A percentile compares a stretch with the other conserved stretches of the same genome.
phyloP scores from a whole-genome alignment of 1,139 yeast genomes.

The Sugiyamaella japonica region DNA sequence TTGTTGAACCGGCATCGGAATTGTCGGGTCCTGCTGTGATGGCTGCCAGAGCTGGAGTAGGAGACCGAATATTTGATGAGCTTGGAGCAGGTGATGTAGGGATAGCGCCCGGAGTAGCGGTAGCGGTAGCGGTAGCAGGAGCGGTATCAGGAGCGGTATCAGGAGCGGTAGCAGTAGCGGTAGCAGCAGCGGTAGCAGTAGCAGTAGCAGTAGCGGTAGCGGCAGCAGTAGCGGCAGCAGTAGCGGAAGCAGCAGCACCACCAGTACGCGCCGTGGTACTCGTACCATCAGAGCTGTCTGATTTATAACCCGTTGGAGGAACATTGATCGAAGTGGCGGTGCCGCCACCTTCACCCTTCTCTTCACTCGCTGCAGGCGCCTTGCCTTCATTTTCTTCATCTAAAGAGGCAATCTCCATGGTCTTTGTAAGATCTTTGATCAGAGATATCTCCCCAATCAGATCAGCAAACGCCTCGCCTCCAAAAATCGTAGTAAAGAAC shows the following conservation, averaged over 20 bases:
- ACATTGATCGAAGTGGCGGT: too few relatives aligned
- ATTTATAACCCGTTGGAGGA: slow-evolving; percentile 10
- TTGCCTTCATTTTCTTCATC: slow-evolving; percentile 72
- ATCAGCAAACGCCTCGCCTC: slow-evolving; percentile 87
- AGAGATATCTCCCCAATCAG: slow-evolving; percentile 91
- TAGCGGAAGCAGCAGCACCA: slow-evolving; percentile 12
- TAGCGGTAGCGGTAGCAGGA: slow-evolving; percentile 8
- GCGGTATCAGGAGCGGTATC: neutral
- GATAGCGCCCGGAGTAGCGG: slow-evolving; percentile 3
- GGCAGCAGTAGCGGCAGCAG: slow-evolving; percentile 12
- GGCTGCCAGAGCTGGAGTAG: slow-evolving; percentile 5
- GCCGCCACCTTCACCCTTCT: slow-evolving; percentile 15
- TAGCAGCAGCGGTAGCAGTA: neutral
- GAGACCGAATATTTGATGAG: neutral
- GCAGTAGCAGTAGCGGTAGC: neutral
- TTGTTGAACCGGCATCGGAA: neutral
- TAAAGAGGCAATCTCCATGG: slow-evolving; percentile 69
- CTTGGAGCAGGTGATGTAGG: slow-evolving; percentile 8
- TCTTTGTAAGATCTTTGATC: slow-evolving; percentile 73
- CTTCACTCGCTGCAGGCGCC: slow-evolving; percentile 1
- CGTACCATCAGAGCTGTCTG: slow-evolving; percentile 10
- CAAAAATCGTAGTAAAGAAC: slow-evolving; percentile 82
- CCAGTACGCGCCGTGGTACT: neutral
- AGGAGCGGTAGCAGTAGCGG: slow-evolving; percentile 7
- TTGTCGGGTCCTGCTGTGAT: slow-evolving; percentile 9